Conservation (phyloP, 495 filamentous ascomycete genomes). For the Aspergillus avenaceus region DNA sequence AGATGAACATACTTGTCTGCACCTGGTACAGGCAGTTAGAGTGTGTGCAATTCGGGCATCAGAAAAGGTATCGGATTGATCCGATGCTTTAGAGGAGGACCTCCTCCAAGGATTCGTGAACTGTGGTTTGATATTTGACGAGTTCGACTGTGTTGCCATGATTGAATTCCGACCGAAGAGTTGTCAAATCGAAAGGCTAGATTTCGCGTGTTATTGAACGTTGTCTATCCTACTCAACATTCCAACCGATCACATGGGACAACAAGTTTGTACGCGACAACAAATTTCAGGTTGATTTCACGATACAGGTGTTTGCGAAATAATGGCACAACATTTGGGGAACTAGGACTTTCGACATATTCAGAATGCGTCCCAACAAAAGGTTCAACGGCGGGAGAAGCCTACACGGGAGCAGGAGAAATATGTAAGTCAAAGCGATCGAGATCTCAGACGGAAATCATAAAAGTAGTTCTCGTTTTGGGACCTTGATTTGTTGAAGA, state of each 20-base stretch:
- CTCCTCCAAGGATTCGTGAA: conserved; percentile 25
- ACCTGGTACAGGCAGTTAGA: conserved; percentile 81
- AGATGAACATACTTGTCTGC: conserved; percentile 64
- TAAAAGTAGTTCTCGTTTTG: neutral
- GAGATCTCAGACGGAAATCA: conserved; percentile 1
- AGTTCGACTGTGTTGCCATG: conserved; percentile 20
- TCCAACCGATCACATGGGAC: conserved; percentile 6
- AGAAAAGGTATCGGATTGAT: conserved; percentile 27
- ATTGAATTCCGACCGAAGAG: conserved; percentile 2
- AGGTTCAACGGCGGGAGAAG: no score
- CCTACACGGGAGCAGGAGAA: no score
- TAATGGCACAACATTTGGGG: neutral
- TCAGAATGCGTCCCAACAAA: conserved; percentile 13
- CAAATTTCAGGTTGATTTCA: neutral
- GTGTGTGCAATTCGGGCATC: conserved; percentile 68
- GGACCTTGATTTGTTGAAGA: no score
- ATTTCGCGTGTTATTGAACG: neutral
- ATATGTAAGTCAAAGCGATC: conserved; percentile 1
- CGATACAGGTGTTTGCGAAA: neutral
- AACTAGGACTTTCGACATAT: conserved; percentile 18
- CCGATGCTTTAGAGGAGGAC: conserved; percentile 12
- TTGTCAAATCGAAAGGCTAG: conserved; percentile 1
- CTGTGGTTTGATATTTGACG: conserved; percentile 12
- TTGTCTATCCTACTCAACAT: neutral
- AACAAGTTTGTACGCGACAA: neutral